Base-by-base conservation (phyloP, 1,284 basidiomycete species). In the Porodaedalea pini region DNA sequence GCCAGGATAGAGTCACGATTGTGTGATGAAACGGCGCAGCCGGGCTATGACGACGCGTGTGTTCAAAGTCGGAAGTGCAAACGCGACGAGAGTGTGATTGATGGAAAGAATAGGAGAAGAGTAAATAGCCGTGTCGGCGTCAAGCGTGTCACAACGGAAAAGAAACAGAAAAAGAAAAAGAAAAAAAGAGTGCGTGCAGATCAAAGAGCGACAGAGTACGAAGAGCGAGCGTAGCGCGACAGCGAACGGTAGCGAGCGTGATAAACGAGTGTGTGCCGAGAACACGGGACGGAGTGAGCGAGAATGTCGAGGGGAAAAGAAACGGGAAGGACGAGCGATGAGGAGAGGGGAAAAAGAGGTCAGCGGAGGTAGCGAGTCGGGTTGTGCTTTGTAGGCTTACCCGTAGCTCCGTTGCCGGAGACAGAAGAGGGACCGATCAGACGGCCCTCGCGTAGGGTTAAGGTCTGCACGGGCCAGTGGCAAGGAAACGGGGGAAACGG, bases 381-480 rank as follows among this genome's bases (percentile, higher is more conserved):
- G 41, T 40, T 34, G 47, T 23, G 44, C 50, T 56, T 56, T 52
- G 58, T 48, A 54, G 39, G 49, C 58, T 51, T 51, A 57, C 56
- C 45, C 45, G 45, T 47, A 13, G 45, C 45, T 47, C 45, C 56
- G 56, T 58, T 58, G 39, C 54, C 58, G 58, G 53, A 43, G 53
- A 47, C 51, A 43, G 51, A 58, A 56, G 53, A 51, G 53, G 58
- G 17, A 29, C 53, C 58, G 58, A 59, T 54, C 47, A 55, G 48
- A 51, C 31, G 11, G 47, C 55, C 45, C 27, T 41, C 56, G 56
- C 56, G 45, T 52, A 32, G 2, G 39, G 27, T 23, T 45, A 40
- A 23, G 44, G 32, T 19, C 39, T 25, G 34, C 34, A n/a, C 23
- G 25, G 27, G 17, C 31, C 15, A 55, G 32, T 58, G 52, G 57